Base-by-base conservation (phyloP, 129 eudicot species). In the Flaveria robusta region DNA sequence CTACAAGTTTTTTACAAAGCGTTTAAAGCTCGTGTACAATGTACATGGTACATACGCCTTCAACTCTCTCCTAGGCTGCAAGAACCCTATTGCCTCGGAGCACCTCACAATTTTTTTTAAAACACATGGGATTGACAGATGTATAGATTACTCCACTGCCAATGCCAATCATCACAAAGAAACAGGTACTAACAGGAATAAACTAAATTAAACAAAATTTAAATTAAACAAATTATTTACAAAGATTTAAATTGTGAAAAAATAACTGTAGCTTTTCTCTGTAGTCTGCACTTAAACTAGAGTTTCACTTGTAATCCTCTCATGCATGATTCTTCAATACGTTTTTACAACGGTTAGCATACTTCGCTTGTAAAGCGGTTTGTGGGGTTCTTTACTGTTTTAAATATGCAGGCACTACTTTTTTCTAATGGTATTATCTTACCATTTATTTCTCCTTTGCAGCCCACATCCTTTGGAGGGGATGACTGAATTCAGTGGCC, bases 381-480 rank as follows among this genome's bases (percentile, higher is more conserved):
- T 46, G 20, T 59, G 55, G 72, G 65, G 58, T 45, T 34, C 31
- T 72, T n/a, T 68, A 56, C 73, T 72, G 20, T 73, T 41, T 66
- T 41, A 7, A 26, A 46, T 65, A 12, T 29, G 62, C 76, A 69
- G 59, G 15, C 24, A 2, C 45, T 41, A 51, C 20, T 71, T 72
- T 79, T 22, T 1, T 79, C 3, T 46, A 54, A 46, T 66, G 43
- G 81, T 63, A 54, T 52, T 71, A 82, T 62, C 69, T 67, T 59
- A 77, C 79, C 70, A 79, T 46, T 88, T 81, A 77, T 76, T 83
- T 58, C 46, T 68, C 75, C 77, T 81, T n/a, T 45, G 74, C 71
- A 70, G 70, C 83, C 83, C 80, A 74, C 96, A 79, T 86, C 91
- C 91, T 92, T 74, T 70, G 90, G 87, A 83, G 50, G 85, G 75